Evolutionary conservation across 106 monocot species (phyloP), one percentile per base, ranked within the genome.

Genomic region (Platanthera zijinensis): DNA sequence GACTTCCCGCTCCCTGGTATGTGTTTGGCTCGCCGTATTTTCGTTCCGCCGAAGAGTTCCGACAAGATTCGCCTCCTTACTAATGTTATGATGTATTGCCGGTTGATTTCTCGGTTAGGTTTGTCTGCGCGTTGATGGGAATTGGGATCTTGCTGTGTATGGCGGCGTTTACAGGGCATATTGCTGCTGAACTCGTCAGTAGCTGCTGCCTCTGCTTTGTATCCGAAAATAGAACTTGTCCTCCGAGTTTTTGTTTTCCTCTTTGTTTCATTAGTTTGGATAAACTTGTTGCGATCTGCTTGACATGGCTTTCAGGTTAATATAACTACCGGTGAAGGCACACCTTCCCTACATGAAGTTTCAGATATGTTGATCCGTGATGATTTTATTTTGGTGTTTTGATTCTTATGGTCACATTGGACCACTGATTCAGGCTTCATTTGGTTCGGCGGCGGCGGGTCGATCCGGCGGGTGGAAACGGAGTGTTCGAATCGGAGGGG

Each of bases 151-250:
- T 85, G 79, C 28, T 93, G 39, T 91, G 89, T 50, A 45, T 91
- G 52, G 84, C 86, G 68, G 78, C 92, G 17, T 82, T 91, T 61
- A 79, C 74, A 4, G 96, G 96, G 17, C 78, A 86, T 57, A 79
- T 97, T 74, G 91, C 93, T 0, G 91, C 91, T 11, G 96, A 87
- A 77, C 50, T 57, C 0, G 25, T 87, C 18, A 93, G 77, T 52
- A 76, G 87, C 10, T 91, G 89, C 74, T 97, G 91, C 80, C 86
- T 93, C 45, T 93, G 91, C 68, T 84, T 87, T 48, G 96, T 97
- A 97, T 91, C 89, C 89, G 6, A 70, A 48, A 7, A 17, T 10
- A 48, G 4, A n/a, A 2, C 66, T 32, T 30, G 11, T 66, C 9
- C 32, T 4, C 32, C 11, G 30, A 4, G 4, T 11, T 66, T 32